Percentiles rank a stretch among this genome's conserved stretches.
phyloP scores from a whole-genome alignment of 306 rosid genomes.

The Pyrus communis region DNA sequence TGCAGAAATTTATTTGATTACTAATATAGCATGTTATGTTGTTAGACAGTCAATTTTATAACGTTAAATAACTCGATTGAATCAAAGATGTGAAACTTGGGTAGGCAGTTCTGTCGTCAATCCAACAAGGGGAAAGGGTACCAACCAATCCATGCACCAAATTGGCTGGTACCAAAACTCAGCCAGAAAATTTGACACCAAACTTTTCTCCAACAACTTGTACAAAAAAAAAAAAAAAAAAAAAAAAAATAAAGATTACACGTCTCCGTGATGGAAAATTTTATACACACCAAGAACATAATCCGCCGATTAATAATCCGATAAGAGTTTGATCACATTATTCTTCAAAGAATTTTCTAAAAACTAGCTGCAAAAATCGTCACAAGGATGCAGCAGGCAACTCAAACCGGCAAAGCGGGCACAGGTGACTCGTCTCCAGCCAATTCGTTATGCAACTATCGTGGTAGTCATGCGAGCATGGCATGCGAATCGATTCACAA shows the following conservation, averaged over 20 bases:
- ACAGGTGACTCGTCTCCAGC: conserved; percentile 18
- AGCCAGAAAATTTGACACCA: not conserved
- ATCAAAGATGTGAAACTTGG: not conserved
- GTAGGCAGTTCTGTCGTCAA: not conserved
- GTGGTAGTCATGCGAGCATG: conserved; percentile 28
- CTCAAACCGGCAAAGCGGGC: conserved; percentile 25
- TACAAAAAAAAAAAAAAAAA: not conserved
- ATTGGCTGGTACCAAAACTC: not conserved
- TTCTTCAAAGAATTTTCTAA: conserved; percentile 2
- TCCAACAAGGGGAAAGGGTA: not conserved
- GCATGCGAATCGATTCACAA: conserved; percentile 5
- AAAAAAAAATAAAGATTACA: not conserved
- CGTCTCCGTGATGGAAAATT: not conserved
- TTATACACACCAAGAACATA: not conserved
- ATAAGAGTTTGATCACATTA: not conserved
- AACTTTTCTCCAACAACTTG: not conserved
- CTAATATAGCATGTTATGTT: not conserved
- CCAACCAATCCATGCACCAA: not conserved
- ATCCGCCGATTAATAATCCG: not conserved
- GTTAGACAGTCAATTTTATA: not conserved
- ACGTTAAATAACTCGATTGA: not conserved
- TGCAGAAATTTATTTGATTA: not conserved
- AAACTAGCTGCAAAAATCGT: not conserved
- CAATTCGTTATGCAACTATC: conserved; percentile 18
- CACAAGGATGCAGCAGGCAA: conserved; percentile 2